phyloP scores from a whole-genome alignment of 139 green algal species.

The Picochlorum costavermella region DNA sequence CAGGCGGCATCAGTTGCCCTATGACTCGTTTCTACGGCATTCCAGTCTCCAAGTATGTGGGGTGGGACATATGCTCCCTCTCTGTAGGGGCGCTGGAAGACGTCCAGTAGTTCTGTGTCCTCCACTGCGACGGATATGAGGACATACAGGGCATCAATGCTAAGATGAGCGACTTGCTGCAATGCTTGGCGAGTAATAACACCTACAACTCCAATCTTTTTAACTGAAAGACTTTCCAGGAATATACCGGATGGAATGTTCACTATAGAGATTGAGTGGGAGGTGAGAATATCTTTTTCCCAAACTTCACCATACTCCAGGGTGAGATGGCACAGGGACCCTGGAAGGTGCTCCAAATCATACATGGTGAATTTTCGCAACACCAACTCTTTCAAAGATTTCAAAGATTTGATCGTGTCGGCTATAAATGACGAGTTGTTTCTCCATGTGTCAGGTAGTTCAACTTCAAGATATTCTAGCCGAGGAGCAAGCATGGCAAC shows the following conservation, averaged over 20 bases:
- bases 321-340: neutral
- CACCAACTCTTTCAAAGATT: neutral
- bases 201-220: neutral
- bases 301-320: neutral
- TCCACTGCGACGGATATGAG: neutral
- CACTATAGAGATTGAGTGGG: constrained; percentile 4
- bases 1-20: constrained; percentile 13
- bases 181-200: neutral
- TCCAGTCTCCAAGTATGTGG: constrained; percentile 24
- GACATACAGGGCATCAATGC: neutral
- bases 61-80: constrained; percentile 25
- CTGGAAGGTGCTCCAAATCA: constrained; percentile 2
- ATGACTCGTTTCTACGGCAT: constrained; percentile 16
- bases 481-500: no score
- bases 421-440: neutral
- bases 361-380: neutral
- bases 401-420: neutral
- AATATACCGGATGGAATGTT: neutral
- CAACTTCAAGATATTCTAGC: no score
- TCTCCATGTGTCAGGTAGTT: neutral
- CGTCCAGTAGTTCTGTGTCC: constrained; percentile 10
- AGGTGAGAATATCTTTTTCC: constrained; percentile 8
- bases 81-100: constrained; percentile 24
- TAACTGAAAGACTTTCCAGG: constrained; percentile 1
- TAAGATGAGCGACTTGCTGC: neutral